Base-by-base conservation (phyloP, 345 rosid genomes). In the Psidium friedrichsthalianum region DNA sequence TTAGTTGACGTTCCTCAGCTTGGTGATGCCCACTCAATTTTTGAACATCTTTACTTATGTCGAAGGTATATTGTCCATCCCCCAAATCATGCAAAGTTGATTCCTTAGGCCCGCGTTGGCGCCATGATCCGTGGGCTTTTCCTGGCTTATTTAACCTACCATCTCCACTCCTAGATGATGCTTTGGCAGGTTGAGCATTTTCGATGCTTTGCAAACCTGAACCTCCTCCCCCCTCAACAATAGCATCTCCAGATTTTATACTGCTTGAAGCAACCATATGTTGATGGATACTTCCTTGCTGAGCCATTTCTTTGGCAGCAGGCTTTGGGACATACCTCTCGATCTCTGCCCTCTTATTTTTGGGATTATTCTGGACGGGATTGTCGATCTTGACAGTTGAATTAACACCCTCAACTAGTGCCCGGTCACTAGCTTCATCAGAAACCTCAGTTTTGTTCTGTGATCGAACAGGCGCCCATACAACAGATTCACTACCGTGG, bases 301-400 rank as follows among this genome's bases (percentile, higher is more conserved):
- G 94, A 85, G 96, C 91, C 93, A 91, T 90, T 93, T 96, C 99
- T 90, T 98, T 96, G 85, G 95, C 97, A 83, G 91, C 93, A 86
- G 98, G 97, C 91, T 95, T 98, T 15, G 98, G 94, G 58, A 95
- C 86, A 52, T 96, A 95, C 86, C 98, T 94, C 92, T 96, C 99
- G 83, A 96, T 91, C 90, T 98, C 99, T 44, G 95, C 95, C 85
- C 98, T 94, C 93, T 94, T 98, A 88, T 88, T 91, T 89, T 91
- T 95, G 59, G 93, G 85, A 91, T 86, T 94, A 88, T 85, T 94
- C 88, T 87, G 95, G 83, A 90, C 91, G 82, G 89, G 93, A 87
- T 90, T 89, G 84, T 90, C 93, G 76, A 87, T 94, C 90, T 91
- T 94, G 36, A 87, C 57, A 21, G 91, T 86, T 40, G 91, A 86